Base-by-base conservation (phyloP, 2,329 filamentous ascomycete species). In the Colletotrichum horii region DNA sequence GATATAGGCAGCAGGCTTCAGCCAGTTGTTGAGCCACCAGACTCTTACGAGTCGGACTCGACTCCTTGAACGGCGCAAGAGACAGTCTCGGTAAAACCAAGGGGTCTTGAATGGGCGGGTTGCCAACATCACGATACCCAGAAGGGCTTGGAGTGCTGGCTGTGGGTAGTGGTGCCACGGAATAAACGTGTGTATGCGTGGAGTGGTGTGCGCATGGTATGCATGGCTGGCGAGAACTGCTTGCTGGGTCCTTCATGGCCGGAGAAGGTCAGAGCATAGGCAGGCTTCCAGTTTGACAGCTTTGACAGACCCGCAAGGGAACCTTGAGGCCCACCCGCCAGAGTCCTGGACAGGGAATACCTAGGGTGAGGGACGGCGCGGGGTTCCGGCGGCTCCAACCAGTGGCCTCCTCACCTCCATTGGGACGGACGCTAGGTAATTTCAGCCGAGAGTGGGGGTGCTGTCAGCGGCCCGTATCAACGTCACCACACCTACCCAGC, bases 1-100 rank as follows among this genome's bases (percentile, higher is more conserved):
- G 77, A 78, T 26, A 71, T 73, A 7, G 43, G 71, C 15, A 70
- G 74, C n/a, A 66, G 77, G 6, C 79, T 85, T 15, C 79, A 82
- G 6, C 79, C 83, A 4, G 80, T 83, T 4, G 77, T 80, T 6
- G 84, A 84, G 66, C 80, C 81, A 4, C 74, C 72, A 16, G 79
- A 81, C 48, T 73, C 58, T 36, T 78, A 72, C 32, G 76, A 78
- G 30, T 75, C 65, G 43, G 65, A 74, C 28, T 36, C 64, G 15
- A 72, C 71, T 30, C 68, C 74, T 28, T 76, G 70, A 79, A 19
- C 15, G 11, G 36, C 16, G 11, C 43, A 16, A 16, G 11, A n/a
- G 11, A 52, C 43, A 22, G n/a, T 52, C n/a, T 52, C n/a, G 22
- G 43, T 24, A 52, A 52, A 30, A 32, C 62, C 36, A 24, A 67